Conservation (phyloP, 169 alveolate species). For the Perkinsus marinus region DNA sequence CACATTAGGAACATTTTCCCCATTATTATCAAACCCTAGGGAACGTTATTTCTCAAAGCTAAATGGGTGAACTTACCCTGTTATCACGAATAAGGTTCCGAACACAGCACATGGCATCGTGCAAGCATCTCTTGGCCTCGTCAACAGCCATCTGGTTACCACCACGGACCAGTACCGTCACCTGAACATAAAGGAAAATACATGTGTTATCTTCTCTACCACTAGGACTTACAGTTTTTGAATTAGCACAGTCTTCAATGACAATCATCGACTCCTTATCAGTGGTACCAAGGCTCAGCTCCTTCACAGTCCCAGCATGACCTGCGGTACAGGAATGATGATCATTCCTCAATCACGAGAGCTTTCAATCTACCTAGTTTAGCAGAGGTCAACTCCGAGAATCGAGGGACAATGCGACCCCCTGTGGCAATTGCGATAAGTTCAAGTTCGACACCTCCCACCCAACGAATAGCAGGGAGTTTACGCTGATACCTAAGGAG, state of each 20-base stretch:
- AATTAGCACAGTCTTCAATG: conserved; percentile 66
- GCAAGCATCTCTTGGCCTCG: conserved; percentile 93
- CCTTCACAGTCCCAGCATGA: conserved; percentile 77
- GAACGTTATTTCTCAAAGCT: no score
- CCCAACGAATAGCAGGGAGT: conserved; percentile 97
- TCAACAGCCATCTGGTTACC: conserved; percentile 91
- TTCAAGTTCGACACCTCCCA: conserved; percentile 99
- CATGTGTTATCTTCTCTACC: background rate
- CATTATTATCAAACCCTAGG: no score
- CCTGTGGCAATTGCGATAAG: conserved; percentile 98
- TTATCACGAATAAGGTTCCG: conserved; percentile 60
- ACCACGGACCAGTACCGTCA: conserved; percentile 88
- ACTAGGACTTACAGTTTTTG: conserved; percentile 15
- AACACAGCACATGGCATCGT: conserved; percentile 96
- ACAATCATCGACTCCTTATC: conserved; percentile 82
- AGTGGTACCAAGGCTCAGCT: conserved; percentile 77
- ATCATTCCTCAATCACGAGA: no score
- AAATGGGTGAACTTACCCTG: background rate
- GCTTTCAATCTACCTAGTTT: conserved; percentile 83
- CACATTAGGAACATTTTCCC: no score
- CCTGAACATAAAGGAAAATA: conserved; percentile 17
- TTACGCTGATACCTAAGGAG: background rate
- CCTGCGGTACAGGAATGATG: no score
- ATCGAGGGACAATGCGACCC: conserved; percentile 91
- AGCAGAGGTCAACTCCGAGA: conserved; percentile 75